phyloP scores from a whole-genome alignment of 148 eudicot genomes.

The Hydrangea macrophylla region DNA sequence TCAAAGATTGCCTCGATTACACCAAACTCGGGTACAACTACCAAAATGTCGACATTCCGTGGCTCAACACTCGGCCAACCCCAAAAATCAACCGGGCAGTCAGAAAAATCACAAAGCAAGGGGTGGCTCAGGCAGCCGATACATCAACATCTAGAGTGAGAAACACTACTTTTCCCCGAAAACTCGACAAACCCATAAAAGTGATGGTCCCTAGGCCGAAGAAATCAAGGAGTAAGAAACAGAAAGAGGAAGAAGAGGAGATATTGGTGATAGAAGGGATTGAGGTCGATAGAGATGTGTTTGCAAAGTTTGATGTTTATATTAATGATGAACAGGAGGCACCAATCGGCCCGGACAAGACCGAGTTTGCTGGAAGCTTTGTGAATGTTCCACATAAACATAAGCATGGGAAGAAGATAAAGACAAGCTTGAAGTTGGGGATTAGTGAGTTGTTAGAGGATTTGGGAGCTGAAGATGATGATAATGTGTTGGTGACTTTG shows the following conservation, averaged over 20 bases:
- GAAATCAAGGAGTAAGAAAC: constrained; percentile 55
- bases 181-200: constrained; percentile 36
- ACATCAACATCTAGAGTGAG: not conserved
- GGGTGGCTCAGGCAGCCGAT: constrained; percentile 46
- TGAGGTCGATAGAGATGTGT: constrained; percentile 36
- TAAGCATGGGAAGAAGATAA: constrained; percentile 39
- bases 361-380: constrained; percentile 84
- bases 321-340: constrained; percentile 69
- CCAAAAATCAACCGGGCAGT: constrained; percentile 1
- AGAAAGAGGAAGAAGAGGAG: constrained; percentile 59
- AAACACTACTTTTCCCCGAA: constrained; percentile 34
- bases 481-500: constrained; percentile 59
- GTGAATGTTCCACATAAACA: constrained; percentile 75
- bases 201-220: constrained; percentile 60
- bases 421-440: constrained; percentile 54
- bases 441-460: constrained; percentile 65
- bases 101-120: constrained; percentile 4
- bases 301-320: constrained; percentile 66
- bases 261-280: constrained; percentile 46
- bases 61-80: constrained; percentile 43
- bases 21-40: constrained; percentile 58
- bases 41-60: constrained; percentile 58
- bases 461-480: constrained; percentile 79
- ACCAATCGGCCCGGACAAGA: constrained; percentile 33
- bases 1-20: constrained; percentile 55